Conservation (phyloP, 306 rosid genomes). For the Inga oerstediana region DNA sequence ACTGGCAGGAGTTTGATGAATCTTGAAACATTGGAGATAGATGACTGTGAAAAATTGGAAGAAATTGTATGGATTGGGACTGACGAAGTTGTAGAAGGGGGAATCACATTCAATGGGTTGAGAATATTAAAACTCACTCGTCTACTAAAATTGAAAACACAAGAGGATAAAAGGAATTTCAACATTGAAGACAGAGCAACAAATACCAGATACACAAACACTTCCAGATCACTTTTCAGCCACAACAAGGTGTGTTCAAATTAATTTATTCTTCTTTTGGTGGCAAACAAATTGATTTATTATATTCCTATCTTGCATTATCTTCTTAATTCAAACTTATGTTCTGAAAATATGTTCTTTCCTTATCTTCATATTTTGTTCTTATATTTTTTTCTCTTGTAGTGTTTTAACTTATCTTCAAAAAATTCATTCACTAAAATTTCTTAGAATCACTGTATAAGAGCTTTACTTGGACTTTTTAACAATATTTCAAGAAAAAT, state of each 20-base stretch:
- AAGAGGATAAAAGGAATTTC: neutral
- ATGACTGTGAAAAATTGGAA: neutral
- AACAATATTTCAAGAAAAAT: neutral
- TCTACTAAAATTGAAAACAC: neutral
- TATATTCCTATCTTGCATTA: neutral
- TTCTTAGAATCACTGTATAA: neutral
- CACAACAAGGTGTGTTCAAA: neutral
- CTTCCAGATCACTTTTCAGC: neutral
- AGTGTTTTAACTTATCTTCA: too few species aligned
- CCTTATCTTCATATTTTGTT: neutral
- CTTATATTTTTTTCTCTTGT: too few species aligned
- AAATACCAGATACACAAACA: neutral
- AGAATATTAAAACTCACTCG: neutral
- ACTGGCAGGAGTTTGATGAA: neutral
- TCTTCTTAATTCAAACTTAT: neutral
- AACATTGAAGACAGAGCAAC: neutral
- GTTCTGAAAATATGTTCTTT: neutral
- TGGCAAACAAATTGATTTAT: neutral
- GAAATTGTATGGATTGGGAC: neutral
- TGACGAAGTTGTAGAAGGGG: neutral
- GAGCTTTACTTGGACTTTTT: neutral
- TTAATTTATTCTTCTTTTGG: neutral
- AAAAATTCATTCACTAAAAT: too few species aligned
- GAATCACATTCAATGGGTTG: neutral
- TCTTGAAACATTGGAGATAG: neutral